Evolutionary conservation across 2,329 filamentous ascomycete genomes (phyloP), one percentile per base, ranked within the genome.

Genomic region (Trichoderma atroviride): DNA sequence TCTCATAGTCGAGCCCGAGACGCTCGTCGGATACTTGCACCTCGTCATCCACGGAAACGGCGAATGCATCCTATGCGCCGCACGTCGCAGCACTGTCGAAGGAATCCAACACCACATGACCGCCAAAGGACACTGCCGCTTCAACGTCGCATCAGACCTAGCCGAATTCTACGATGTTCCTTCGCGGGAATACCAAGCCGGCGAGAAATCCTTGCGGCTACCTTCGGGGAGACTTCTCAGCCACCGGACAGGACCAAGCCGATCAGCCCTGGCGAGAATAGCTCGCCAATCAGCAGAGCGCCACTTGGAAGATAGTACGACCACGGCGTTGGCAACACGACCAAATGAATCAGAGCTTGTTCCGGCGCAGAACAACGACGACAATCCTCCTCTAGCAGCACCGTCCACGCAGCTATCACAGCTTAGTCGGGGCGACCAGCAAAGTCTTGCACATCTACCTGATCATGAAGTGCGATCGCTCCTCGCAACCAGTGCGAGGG

Each of bases 61-160:
- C 37, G 84, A 87, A 73, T 88, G 86, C 70, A 78, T 88, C 33
- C 79, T 79, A 22, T 88, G 86, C 72, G 82, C 82, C 0, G 82
- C 79, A 4, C 76, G 80, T 40, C 79, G 83, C 35, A 74, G 74
- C 2, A 83, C 82, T 0, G 76, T 79, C 0, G 78, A 84, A 62
- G 86, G 80, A 0, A 80, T 83, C 0, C 83, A 84, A 62, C 83
- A 86, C 35, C 86, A 87, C 70, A 87, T 86, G 84, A 70, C 76
- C 0, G 80, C 78, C 9, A 86, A 85, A 52, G 80, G 83, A 0
- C 84, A 87, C 70, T 86, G 84, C 71, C 80, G 76, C 5, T 79
- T 85, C 47, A 76, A 83, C n/a, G 73, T 82, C 0, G 64, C 75
- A n/a, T 76, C 78, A 1, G 81, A 84, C 50, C 79, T 78, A 14